Conservation (phyloP, 352 stramenopile species). For the Phytophthora pisi region DNA sequence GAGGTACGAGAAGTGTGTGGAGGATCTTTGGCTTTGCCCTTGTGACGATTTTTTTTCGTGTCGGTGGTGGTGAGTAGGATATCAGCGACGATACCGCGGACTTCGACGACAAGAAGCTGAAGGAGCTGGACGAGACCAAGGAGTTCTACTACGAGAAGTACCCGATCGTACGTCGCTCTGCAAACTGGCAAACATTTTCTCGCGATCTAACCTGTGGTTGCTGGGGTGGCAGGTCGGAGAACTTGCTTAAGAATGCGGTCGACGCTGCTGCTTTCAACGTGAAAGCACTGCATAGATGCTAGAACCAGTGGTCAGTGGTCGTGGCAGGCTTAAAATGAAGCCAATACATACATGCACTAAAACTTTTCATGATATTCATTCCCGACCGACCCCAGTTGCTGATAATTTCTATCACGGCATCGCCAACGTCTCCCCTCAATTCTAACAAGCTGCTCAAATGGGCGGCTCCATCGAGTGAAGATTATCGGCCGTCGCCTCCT, state of each 20-base stretch:
- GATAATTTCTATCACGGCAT: constrained; percentile 13
- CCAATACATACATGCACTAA: constrained; percentile 20
- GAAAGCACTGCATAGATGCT: constrained; percentile 11
- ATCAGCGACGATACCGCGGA: constrained; percentile 75
- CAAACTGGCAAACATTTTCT: background rate
- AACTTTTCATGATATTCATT: constrained; percentile 11
- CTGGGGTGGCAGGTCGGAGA: constrained; percentile 48
- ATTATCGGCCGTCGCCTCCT: constrained; percentile 62
- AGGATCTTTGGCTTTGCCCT: background rate
- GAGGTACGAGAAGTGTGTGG: constrained; percentile 39
- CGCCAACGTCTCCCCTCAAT: background rate
- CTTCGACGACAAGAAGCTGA: constrained; percentile 63
- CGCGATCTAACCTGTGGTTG: background rate
- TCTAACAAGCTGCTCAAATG: constrained; percentile 10
- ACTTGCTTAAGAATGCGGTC: constrained; percentile 33
- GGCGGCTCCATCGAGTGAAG: constrained; percentile 60
- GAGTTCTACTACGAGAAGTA: constrained; percentile 88
- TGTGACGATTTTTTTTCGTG: constrained; percentile 1
- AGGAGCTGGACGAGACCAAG: constrained; percentile 72
- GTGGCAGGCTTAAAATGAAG: background rate
- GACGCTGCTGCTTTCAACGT: constrained; percentile 6
- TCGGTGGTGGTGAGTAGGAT: constrained; percentile 40
- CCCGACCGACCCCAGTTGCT: background rate
- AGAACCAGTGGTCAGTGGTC: constrained; percentile 6
- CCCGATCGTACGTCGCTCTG: constrained; percentile 64